These are phyloP conservation scores for Ceratobasidium sp. DNA, from an alignment of 1,284 basidiomycete genomes.

Conservation along the genomic window DNA sequence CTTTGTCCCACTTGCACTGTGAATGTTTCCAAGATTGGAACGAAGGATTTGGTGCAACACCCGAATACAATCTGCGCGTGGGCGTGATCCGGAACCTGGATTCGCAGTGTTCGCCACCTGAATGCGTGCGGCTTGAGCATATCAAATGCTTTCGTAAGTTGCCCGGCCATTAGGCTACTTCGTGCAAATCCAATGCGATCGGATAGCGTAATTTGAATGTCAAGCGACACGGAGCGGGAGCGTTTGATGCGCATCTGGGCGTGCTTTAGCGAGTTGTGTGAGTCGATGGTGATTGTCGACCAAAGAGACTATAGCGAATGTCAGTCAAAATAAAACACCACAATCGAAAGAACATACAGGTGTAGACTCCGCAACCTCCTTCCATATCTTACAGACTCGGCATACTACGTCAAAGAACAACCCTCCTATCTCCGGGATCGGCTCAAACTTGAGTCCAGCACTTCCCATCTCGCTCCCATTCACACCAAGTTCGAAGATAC, in stretches of 20 bases:
- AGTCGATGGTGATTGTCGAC: slow-evolving; percentile 34
- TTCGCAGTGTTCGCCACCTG: slow-evolving; percentile 30
- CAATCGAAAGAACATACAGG: slow-evolving; percentile 15
- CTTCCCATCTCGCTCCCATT: slow-evolving; percentile 1
- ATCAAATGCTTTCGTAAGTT: slow-evolving; percentile 17
- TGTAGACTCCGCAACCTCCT: slow-evolving; percentile 34
- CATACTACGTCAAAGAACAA: slow-evolving; percentile 34
- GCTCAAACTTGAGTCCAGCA: slow-evolving; percentile 4
- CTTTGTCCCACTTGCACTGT: slow-evolving; percentile 17
- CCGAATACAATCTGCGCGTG: slow-evolving; percentile 20
- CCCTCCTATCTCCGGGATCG: slow-evolving; percentile 17
- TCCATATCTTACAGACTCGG: slow-evolving; percentile 35
- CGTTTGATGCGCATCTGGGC: slow-evolving; percentile 24
- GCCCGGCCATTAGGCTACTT: background rate
- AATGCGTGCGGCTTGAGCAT: slow-evolving; percentile 24
- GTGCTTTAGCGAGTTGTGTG: slow-evolving; percentile 25
- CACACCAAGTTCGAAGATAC: slow-evolving; percentile 29
- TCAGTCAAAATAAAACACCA: background rate
- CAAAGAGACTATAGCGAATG: slow-evolving; percentile 6
- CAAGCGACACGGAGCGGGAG: slow-evolving; percentile 29
- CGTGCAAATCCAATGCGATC: slow-evolving; percentile 12
- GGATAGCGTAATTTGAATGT: slow-evolving; percentile 26
- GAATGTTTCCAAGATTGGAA: slow-evolving; percentile 21
- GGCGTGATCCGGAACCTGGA: slow-evolving; percentile 26
- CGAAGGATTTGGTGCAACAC: slow-evolving; percentile 7